These are phyloP conservation scores for Fraxinus quadrangulata DNA, from an alignment of 257 asterid species.

Conservation along the genomic window DNA sequence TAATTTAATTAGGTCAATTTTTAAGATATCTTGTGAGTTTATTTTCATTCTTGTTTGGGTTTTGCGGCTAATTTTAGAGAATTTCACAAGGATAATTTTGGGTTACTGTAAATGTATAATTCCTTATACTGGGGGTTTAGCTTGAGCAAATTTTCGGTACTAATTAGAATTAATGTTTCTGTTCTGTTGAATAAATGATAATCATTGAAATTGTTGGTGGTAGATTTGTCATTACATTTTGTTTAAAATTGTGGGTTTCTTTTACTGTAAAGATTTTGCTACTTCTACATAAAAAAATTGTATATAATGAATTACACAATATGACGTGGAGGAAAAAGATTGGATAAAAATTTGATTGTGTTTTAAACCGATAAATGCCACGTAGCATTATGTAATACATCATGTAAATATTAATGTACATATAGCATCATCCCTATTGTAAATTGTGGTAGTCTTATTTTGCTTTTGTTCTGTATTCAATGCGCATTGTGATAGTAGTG, in stretches of 20 bases:
- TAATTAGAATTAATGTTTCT: conserved; percentile 19
- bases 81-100: conserved; percentile 16
- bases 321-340: too few species aligned
- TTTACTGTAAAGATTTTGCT: background rate
- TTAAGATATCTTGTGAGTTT: conserved; percentile 50
- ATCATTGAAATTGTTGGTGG: background rate
- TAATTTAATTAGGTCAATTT: conserved; percentile 22
- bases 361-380: too few species aligned
- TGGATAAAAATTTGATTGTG: too few species aligned
- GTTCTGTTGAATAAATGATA: background rate
- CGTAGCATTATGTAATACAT: too few species aligned
- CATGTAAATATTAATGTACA: too few species aligned
- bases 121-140: background rate
- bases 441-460: background rate
- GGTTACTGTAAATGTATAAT: background rate
- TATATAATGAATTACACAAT: too few species aligned
- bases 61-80: conserved; percentile 16
- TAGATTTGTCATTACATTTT: conserved; percentile 6
- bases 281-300: too few species aligned
- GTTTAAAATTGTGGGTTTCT: conserved; percentile 8
- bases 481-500: background rate
- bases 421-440: background rate
- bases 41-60: conserved; percentile 11
- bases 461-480: background rate
- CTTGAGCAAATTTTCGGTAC: conserved; percentile 3